Evolutionary conservation across 2,329 filamentous ascomycete species (phyloP), one percentile per base, ranked within the genome.

Genomic region (Falciphora oryzae): DNA sequence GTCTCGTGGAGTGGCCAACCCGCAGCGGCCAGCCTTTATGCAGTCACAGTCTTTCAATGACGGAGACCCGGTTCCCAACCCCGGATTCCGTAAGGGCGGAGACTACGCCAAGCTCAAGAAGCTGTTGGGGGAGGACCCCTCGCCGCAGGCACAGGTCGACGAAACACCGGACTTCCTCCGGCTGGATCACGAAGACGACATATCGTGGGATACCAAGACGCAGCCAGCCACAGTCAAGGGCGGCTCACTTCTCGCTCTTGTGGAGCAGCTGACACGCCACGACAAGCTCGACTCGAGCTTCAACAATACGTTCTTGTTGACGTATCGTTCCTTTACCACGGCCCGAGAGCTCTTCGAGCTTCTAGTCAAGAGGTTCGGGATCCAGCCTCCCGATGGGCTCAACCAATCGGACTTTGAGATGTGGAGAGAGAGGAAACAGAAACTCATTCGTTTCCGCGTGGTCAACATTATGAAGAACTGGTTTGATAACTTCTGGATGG

Each of bases 401-500:
- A 86, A 81, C 11, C 84, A 86, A 64, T 78, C 84, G 56, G 93
- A 98, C 68, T 92, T 91, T 71, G 91, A 97, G 64, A 82, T 85
- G 35, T 99, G 95, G 95, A 87, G 91, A 50, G 92, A 97, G 74
- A 89, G 89, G 73, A 99, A 99, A 79, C 95, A 98, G 75, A 97
- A 96, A 73, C 90, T 92, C 6, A 97, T 98, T 67, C 87, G 95
- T 50, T 96, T 99, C 79, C 88, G 95, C 57, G 93, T 99, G 2
- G 93, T 99, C 68, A 99, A 98, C 73, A 98, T 97, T 68, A 80
- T 99, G 61, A 98, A 98, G 83, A 96, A 88, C 77, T 99, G 95
- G 95, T 95, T 99, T 70, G 95, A 98, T 74, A 93, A 90, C 71
- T 98, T 95, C 76, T 99, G 95, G 95, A 97, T 98, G 93, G 95